Percentiles rank a stretch among this genome's conserved stretches.
Evolutionary conservation across 1,284 basidiomycete genomes (phyloP).

Genomic region (Trametes sp.): DNA sequence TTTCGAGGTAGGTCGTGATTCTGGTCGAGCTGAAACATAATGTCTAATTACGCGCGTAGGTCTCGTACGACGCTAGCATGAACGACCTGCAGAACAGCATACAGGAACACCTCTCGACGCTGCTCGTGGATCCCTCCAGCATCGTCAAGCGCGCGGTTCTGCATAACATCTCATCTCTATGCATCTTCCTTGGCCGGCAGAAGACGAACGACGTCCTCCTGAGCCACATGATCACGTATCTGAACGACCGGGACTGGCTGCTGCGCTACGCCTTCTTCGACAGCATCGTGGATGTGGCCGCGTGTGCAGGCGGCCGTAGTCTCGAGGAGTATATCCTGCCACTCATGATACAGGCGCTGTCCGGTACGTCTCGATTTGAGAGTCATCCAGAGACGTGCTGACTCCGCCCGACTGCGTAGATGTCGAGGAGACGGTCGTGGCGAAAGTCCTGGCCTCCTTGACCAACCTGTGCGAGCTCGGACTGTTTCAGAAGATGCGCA

Average conservation of each 20-base stretch:
- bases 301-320: conserved; percentile 87
- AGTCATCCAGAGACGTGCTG: conserved; percentile 1
- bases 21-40: conserved; percentile 4
- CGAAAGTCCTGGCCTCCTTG: conserved; percentile 85
- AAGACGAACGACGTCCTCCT: conserved; percentile 95
- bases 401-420: conserved; percentile 65
- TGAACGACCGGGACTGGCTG: conserved; percentile 96
- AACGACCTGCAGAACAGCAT: conserved; percentile 87
- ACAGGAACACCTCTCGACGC: conserved; percentile 86
- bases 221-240: conserved; percentile 98
- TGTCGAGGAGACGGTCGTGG: conserved; percentile 93
- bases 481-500: conserved; percentile 89
- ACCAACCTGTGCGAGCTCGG: conserved; percentile 88
- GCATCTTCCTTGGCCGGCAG: conserved; percentile 91
- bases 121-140: conserved; percentile 79
- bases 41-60: conserved; percentile 52
- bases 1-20: conserved; percentile 64
- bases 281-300: conserved; percentile 93
- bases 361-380: conserved; percentile 61
- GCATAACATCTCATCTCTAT: conserved; percentile 87
- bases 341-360: conserved; percentile 91
- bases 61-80: conserved; percentile 88
- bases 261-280: conserved; percentile 94
- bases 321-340: conserved; percentile 92
- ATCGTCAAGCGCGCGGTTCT: conserved; percentile 80